Conservation (phyloP, 2,329 filamentous ascomycete genomes). For the Teratosphaeria viscida region DNA sequence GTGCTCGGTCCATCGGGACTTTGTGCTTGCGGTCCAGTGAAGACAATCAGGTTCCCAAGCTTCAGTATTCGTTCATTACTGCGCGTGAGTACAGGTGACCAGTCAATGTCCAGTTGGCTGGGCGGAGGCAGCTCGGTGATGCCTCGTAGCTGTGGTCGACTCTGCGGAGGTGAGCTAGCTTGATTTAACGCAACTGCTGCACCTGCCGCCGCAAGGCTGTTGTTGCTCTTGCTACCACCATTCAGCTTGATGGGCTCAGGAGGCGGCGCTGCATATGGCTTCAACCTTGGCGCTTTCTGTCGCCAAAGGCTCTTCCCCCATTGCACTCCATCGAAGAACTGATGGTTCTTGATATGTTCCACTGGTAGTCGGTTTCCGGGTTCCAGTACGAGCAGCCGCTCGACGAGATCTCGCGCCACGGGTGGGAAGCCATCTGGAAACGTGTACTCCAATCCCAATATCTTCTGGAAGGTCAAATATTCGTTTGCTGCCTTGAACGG, state of each 20-base stretch:
- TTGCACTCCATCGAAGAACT: slow-evolving; percentile 79
- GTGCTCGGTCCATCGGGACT: slow-evolving; percentile 55
- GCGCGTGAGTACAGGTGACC: slow-evolving; percentile 87
- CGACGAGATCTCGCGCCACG: slow-evolving; percentile 77
- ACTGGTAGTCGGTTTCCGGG: slow-evolving; percentile 74
- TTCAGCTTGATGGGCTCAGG: slow-evolving; percentile 21
- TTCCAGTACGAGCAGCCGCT: slow-evolving; percentile 81
- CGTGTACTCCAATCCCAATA: slow-evolving; percentile 85
- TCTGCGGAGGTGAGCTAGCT: slow-evolving; percentile 3
- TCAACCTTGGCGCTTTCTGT: slow-evolving; percentile 75
- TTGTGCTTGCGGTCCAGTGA: slow-evolving; percentile 66
- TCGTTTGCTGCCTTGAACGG: slow-evolving; percentile 95
- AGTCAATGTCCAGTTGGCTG: slow-evolving; percentile 93
- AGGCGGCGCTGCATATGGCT: slow-evolving; percentile 64
- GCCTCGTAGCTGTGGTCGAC: slow-evolving; percentile 60
- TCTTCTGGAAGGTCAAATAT: slow-evolving; percentile 97
- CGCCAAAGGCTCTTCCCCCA: slow-evolving; percentile 86
- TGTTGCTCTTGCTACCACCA: slow-evolving; percentile 5
- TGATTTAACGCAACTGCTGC: slow-evolving; percentile 12
- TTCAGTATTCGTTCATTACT: slow-evolving; percentile 91
- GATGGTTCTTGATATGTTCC: slow-evolving; percentile 93
- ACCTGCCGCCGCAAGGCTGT: slow-evolving; percentile 11
- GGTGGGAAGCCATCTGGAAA: slow-evolving; percentile 83
- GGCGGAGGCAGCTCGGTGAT: slow-evolving; percentile 96
- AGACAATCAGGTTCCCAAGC: slow-evolving; percentile 79